Evolutionary conservation across 768 basidiomycete genomes (phyloP), one percentile per base, ranked within the genome.

Genomic region (Kwoniella dendrophila): DNA sequence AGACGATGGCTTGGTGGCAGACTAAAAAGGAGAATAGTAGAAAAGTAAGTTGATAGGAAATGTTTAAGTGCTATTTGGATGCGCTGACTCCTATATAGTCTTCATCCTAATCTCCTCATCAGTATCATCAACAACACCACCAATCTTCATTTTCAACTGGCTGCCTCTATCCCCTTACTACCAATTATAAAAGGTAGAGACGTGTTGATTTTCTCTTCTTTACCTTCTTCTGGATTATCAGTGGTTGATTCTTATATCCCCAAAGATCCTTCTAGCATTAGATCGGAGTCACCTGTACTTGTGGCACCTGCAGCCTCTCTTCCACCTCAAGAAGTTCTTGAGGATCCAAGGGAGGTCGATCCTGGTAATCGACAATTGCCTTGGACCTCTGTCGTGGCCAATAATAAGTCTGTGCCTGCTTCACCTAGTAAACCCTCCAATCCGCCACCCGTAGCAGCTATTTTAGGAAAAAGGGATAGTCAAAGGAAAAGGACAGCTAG

Each of bases 121-220:
- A 29, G 50, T 0, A 62, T 73, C 24, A 59, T 76, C 44, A 63
- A 62, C 41, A 48, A 68, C 12, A 44, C 73, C 10, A 59, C 70
- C 11, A 16, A 64, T 20, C 49, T 67, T 11, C 74, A 76, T 45
- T 72, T 69, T 56, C 18, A 40, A 16, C 58, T 76, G n/a, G 50
- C 62, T 2, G 66, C 55, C 0, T 73, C 74, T 8, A 50, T 76
- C 2, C 74, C 72, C 10, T 54, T 76, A 1, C 34, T 70, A 2
- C 74, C 74, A 3, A 36, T 70, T 30, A 24, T 36, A 34, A 63
- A 59, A 47, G 66, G 70, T 3, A 58, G 74, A 18, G 74, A 76
- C 44, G 49, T 76, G 33, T 63, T 76, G 20, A 64, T 73, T 41
- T 76, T 76, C 63, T 56, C 64, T 1, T 71, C 72, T 1, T 45